Evolutionary conservation across 2,329 filamentous ascomycete species (phyloP), one percentile per base, ranked within the genome.

Genomic region (Verticillium tricorpus): DNA sequence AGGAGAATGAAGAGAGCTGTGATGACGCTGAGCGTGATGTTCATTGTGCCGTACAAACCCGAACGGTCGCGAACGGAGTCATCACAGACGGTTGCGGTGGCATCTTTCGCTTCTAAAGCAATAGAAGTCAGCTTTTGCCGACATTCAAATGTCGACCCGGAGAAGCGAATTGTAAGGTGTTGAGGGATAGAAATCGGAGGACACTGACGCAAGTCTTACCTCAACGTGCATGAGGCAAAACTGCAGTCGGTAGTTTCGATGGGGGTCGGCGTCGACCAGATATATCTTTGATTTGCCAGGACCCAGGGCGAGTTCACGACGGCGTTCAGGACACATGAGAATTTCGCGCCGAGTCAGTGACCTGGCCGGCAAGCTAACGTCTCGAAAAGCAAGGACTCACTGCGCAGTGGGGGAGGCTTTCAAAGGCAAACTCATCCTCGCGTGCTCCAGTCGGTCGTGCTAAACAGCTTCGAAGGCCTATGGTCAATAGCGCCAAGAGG

Each of bases 1-100:
- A 80, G 70, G 1, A 76, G 60, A 15, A 81, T 69, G 58, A 80
- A 79, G 19, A 75, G 67, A 15, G 68, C 72, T 22, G 72, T 69
- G 14, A 78, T 73, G 2, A 70, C 70, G n/a, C 64, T 68, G n/a
- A 71, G 57, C 62, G 62, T 62, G 39, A 67, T 67, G 1, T 64
- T 62, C 17, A 63, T 57, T 52, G 58, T 56, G 28, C 62, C 58
- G 52, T 69, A 70, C 15, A 57, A 19, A 11, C n/a, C 15, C 1
- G 64, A 62, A 11, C 66, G 63, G 56, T 68, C 59, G 11, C 60
- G 59, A 3, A 60, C 31, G 19, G 59, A 65, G 5, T 58, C 64
- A 3, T 61, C 52, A 61, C 64, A 71, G 22, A 60, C 63, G 9
- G 61, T 67, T 37, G 65, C 60, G 2, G 62, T 68, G 12, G 66